Base-by-base conservation (phyloP, 495 filamentous ascomycete species). In the Xylaria venustula region DNA sequence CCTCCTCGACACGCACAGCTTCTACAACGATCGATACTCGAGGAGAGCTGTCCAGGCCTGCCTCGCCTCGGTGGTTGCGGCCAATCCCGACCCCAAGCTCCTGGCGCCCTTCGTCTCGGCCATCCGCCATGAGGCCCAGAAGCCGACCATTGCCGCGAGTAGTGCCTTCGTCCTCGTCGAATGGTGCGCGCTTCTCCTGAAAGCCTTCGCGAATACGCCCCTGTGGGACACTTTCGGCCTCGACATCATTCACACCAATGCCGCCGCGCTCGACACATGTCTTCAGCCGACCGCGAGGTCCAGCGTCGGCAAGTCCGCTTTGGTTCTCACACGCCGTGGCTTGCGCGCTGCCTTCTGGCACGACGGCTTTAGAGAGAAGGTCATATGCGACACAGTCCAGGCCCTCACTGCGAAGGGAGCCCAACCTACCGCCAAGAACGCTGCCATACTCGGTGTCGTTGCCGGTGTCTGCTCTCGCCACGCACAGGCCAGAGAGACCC, bases 131-230 rank as follows among this genome's bases (percentile, higher is more conserved):
- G 95, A 98, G 73, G 80, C 88, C 0, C 75, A 82, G 41, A 97
- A 95, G 70, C 70, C 77, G 3, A 86, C 84, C 26, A 84, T 98
- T 62, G 90, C 93, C 22, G 75, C 90, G 1, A 82, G 84, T 22
- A 92, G 86, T 68, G 90, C 92, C 1, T 93, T 97, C 66, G 90
- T 96, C n/a, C 77, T 98, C 62, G 78, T 93, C 12, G 90, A 93
- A 68, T 98, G 92, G 94, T 90, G 87, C 69, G 90, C 86, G 48
- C 69, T 92, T 60, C 73, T 96, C 12, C 75, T 94, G 42, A 86
- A 89, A 67, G 78, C 84, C 49, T 71, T 81, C 44, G 80, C 71
- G 55, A 78, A 75, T 58, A 83, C 70, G 58, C 78, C 71, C 28
- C 72, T 74, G 40, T 91, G 90, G 82, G 80, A 89, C n/a, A 78